A percentile compares a stretch with the other conserved stretches of the same genome.
These are phyloP conservation scores for Paradendryphiella salina DNA, from an alignment of 2,329 filamentous ascomycete species.

Conservation along the genomic window DNA sequence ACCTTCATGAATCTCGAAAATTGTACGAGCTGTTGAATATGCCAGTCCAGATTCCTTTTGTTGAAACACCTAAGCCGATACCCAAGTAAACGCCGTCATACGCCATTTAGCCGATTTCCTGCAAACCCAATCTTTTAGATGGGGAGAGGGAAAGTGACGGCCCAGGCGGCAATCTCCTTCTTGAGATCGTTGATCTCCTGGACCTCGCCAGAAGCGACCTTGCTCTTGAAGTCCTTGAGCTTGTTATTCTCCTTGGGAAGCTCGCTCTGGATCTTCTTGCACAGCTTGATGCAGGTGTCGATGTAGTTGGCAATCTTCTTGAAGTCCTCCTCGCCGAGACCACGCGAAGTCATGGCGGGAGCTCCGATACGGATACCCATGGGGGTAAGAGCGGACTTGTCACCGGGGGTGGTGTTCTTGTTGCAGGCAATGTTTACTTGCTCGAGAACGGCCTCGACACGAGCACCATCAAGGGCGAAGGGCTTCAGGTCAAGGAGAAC, in stretches of 20 bases:
- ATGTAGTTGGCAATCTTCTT: slow-evolving; percentile 80
- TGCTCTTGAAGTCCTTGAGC: slow-evolving; percentile 98
- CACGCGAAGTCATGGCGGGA: slow-evolving; percentile 95
- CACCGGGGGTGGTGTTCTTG: slow-evolving; percentile 98
- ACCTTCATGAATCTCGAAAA: slow-evolving; percentile 7
- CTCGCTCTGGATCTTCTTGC: slow-evolving; percentile 79
- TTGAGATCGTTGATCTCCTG: slow-evolving; percentile 80
- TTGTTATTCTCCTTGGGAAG: slow-evolving; percentile 98
- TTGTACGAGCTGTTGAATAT: slow-evolving; percentile 33
- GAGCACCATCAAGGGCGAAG: slow-evolving; percentile 84
- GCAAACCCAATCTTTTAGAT: slow-evolving; percentile 54
- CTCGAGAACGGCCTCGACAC: slow-evolving; percentile 94
- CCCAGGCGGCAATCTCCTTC: slow-evolving; percentile 89
- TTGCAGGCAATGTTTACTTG: slow-evolving; percentile 99
- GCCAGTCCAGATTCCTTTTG: slow-evolving; percentile 28
- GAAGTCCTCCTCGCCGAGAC: slow-evolving; percentile 90
- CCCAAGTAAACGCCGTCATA: slow-evolving; percentile 21
- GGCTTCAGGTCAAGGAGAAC: slow-evolving; percentile 92
- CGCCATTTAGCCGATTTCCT: slow-evolving; percentile 13
- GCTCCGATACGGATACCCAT: slow-evolving; percentile 93
- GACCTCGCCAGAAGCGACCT: slow-evolving; percentile 77
- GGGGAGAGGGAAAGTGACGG: slow-evolving; percentile 87
- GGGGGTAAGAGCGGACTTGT: slow-evolving; percentile 89
- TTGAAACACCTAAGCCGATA: slow-evolving; percentile 23
- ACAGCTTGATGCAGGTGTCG: slow-evolving; percentile 83